Conservation (phyloP, 2,329 filamentous ascomycete genomes). For the Sphaerulina vaccinii region DNA sequence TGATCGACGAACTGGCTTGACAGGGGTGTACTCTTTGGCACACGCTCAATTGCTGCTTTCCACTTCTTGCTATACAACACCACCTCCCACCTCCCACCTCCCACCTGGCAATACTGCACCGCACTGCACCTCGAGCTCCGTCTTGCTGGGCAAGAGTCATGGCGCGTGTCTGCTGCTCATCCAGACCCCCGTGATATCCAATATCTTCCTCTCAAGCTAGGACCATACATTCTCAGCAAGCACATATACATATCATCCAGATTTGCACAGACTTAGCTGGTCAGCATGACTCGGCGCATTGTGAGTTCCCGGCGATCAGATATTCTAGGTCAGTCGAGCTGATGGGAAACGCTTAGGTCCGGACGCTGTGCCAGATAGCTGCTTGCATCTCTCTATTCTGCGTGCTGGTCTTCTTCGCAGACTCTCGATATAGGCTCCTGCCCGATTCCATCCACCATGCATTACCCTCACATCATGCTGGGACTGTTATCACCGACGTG, state of each 20-base stretch:
- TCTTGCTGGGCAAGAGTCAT: not conserved
- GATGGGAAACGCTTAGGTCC: slow-evolving; percentile 48
- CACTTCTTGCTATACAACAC: too few species aligned
- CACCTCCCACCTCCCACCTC: not conserved
- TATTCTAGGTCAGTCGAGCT: not conserved
- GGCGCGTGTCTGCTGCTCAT: not conserved
- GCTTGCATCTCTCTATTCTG: slow-evolving; percentile 62
- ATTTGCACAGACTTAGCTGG: not conserved
- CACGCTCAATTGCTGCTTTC: too few species aligned
- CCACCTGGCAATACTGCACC: too few species aligned
- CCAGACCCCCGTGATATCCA: slow-evolving; percentile 5
- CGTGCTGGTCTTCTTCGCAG: slow-evolving; percentile 75
- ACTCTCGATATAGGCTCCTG: slow-evolving; percentile 83
- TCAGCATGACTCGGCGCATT: slow-evolving; percentile 25
- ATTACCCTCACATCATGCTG: slow-evolving; percentile 80
- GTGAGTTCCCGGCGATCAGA: slow-evolving; percentile 14
- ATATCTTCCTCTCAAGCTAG: not conserved
- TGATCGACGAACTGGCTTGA: too few species aligned
- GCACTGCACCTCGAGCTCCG: not conserved
- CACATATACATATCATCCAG: not conserved
- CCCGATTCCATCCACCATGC: slow-evolving; percentile 83
- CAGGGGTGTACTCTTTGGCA: too few species aligned
- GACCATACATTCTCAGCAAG: not conserved
- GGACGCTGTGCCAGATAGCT: slow-evolving; percentile 72
- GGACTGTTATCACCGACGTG: slow-evolving; percentile 81